These are phyloP conservation scores for Melanopsichium pennsylvanicum DNA, from an alignment of 1,284 basidiomycete genomes.

Conservation along the genomic window DNA sequence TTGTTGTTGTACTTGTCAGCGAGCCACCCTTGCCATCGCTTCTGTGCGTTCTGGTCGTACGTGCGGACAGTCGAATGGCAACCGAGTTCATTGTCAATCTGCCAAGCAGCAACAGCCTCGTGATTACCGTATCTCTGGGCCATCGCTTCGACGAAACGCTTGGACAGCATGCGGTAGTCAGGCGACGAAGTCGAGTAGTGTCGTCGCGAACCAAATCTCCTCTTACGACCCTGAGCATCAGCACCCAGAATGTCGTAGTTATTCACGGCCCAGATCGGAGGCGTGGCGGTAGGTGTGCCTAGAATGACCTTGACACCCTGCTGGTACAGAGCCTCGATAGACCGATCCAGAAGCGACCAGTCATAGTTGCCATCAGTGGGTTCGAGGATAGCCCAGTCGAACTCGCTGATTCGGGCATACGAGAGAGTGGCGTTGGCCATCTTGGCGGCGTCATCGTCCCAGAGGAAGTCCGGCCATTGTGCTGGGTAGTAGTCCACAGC, in stretches of 20 bases:
- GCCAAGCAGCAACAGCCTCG: constrained; percentile 34
- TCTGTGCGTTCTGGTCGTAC: constrained; percentile 35
- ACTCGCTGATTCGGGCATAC: constrained; percentile 48
- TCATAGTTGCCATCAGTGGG: constrained; percentile 44
- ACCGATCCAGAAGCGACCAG: constrained; percentile 34
- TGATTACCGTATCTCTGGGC: constrained; percentile 43
- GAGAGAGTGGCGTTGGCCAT: constrained; percentile 42
- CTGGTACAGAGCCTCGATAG: constrained; percentile 29
- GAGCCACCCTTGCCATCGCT: constrained; percentile 44
- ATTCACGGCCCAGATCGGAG: constrained; percentile 46
- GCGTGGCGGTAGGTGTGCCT: constrained; percentile 45
- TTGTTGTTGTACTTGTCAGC: constrained; percentile 42
- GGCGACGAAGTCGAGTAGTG: constrained; percentile 42
- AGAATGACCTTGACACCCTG: constrained; percentile 51
- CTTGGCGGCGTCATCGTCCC: constrained; percentile 33
- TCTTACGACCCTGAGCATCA: constrained; percentile 26
- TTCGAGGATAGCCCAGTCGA: constrained; percentile 51
- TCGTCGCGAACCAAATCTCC: constrained; percentile 38
- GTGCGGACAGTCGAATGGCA: constrained; percentile 39
- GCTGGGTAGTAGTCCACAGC: constrained; percentile 53
- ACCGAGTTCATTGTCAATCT: constrained; percentile 49
- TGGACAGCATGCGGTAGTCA: constrained; percentile 41
- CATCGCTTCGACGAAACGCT: constrained; percentile 37
- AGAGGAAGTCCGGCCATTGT: constrained; percentile 42
- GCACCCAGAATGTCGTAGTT: constrained; percentile 48